Evolutionary conservation across 2,329 filamentous ascomycete species (phyloP).

Genomic region (Neonectria sp.): DNA sequence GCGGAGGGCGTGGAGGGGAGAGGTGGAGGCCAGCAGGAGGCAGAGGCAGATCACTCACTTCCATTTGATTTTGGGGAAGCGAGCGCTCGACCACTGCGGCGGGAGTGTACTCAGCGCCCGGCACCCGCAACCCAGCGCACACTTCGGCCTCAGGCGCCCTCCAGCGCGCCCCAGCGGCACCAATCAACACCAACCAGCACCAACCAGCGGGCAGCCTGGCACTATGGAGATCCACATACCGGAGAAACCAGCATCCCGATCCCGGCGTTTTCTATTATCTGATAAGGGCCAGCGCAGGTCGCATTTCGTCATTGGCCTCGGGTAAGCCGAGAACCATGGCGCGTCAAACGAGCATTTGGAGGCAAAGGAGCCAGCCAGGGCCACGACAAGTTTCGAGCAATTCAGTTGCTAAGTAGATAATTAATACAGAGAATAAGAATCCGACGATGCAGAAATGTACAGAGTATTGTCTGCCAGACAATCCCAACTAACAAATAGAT

Average conservation of each 20-base stretch:
- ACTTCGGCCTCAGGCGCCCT: constrained; percentile 37
- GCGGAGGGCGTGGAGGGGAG: constrained; percentile 36
- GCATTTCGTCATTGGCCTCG: constrained; percentile 44
- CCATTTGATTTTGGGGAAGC: constrained; percentile 47
- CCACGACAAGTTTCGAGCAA: background rate
- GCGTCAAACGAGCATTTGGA: background rate
- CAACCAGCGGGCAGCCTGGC: constrained; percentile 5
- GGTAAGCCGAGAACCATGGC: background rate
- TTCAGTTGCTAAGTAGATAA: background rate
- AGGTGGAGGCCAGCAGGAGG: constrained; percentile 43
- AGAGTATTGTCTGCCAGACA: background rate
- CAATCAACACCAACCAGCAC: constrained; percentile 8
- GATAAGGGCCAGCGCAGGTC: constrained; percentile 36
- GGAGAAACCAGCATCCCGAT: constrained; percentile 45
- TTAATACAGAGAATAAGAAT: constrained; percentile 4
- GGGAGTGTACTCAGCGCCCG: constrained; percentile 32
- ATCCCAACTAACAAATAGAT: background rate
- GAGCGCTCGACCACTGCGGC: constrained; percentile 40
- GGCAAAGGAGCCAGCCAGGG: background rate
- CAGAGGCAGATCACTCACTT: constrained; percentile 38
- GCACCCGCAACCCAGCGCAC: constrained; percentile 24
- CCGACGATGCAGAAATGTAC: background rate
- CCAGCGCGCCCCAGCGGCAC: constrained; percentile 22
- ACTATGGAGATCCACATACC: constrained; percentile 29
- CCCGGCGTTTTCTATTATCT: constrained; percentile 43